phyloP scores from a whole-genome alignment of 257 asterid species.

The Apocynum venetum region DNA sequence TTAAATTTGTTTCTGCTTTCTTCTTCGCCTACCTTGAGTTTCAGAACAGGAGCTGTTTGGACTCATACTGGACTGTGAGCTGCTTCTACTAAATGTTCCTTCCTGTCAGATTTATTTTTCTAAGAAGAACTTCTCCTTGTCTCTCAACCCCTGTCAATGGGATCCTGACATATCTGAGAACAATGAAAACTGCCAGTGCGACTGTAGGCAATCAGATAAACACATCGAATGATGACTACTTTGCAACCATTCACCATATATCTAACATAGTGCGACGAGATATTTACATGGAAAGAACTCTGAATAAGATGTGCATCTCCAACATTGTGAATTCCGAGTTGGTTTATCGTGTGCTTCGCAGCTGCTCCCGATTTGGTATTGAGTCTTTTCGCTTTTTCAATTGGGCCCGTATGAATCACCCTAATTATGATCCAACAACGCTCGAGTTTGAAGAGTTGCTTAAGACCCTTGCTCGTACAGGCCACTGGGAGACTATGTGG shows the following conservation, averaged over 20 bases:
- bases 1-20: not conserved
- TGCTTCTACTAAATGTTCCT: slow-evolving; percentile 16
- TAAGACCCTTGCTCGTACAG: slow-evolving; percentile 61
- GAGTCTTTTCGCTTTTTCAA: slow-evolving; percentile 97
- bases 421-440: slow-evolving; percentile 88
- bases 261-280: slow-evolving; percentile 92
- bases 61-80: not conserved
- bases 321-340: slow-evolving; percentile 75
- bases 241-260: slow-evolving; percentile 84
- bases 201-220: slow-evolving; percentile 29
- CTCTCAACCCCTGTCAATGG: slow-evolving; percentile 11
- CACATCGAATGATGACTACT: slow-evolving; percentile 72
- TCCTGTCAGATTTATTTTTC: slow-evolving; percentile 20
- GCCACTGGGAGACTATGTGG: slow-evolving; percentile 99
- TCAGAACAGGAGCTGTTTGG: not conserved
- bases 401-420: slow-evolving; percentile 86
- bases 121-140: slow-evolving; percentile 24
- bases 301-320: slow-evolving; percentile 76
- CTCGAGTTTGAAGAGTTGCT: slow-evolving; percentile 89
- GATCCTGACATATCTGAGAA: slow-evolving; percentile 24
- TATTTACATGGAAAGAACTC: slow-evolving; percentile 87
- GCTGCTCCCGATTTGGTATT: slow-evolving; percentile 65
- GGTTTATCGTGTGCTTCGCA: slow-evolving; percentile 74
- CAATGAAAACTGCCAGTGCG: slow-evolving; percentile 23
- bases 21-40: not conserved